Evolutionary conservation across 2,329 filamentous ascomycete species (phyloP).

Genomic region (Talaromyces albobiverticillius): DNA sequence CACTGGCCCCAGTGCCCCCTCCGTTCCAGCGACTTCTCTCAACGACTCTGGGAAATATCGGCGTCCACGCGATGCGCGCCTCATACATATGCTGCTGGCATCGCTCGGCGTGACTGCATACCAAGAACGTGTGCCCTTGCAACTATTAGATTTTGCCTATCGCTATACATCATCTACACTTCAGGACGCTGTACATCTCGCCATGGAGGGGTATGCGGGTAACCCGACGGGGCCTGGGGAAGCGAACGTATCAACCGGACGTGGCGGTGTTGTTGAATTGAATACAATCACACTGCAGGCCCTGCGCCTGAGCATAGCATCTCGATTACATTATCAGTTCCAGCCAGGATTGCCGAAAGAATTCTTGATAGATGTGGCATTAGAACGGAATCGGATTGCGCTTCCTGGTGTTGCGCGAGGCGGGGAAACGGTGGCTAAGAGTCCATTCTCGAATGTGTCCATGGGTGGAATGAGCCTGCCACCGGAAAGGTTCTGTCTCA

Average conservation of each 20-base stretch:
- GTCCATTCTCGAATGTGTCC: slow-evolving; percentile 30
- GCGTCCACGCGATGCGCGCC: slow-evolving; percentile 48
- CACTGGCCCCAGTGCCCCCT: slow-evolving; percentile 29
- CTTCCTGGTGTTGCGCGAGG: slow-evolving; percentile 55
- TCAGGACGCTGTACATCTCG: slow-evolving; percentile 52
- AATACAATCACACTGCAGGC: slow-evolving; percentile 56
- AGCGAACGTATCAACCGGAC: slow-evolving; percentile 27
- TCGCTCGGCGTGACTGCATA: slow-evolving; percentile 49
- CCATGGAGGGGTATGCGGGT: slow-evolving; percentile 50
- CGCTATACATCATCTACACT: slow-evolving; percentile 53
- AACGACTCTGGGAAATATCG: slow-evolving; percentile 47
- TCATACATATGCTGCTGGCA: slow-evolving; percentile 51
- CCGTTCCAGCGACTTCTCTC: slow-evolving; percentile 42
- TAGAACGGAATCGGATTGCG: slow-evolving; percentile 53
- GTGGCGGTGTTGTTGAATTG: slow-evolving; percentile 41
- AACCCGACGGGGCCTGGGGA: slow-evolving; percentile 26
- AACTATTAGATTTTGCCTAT: slow-evolving; percentile 53
- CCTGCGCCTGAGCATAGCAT: slow-evolving; percentile 60
- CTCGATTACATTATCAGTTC: slow-evolving; percentile 60
- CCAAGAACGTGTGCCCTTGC: slow-evolving; percentile 52
- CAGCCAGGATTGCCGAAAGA: slow-evolving; percentile 59
- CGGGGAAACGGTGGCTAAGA: slow-evolving; percentile 30
- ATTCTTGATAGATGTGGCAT: slow-evolving; percentile 57
- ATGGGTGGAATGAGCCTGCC: slow-evolving; percentile 58
- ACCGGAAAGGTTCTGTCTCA: slow-evolving; percentile 61